phyloP scores from a whole-genome alignment of 441 rosid species.

The Syzygium malaccense region DNA sequence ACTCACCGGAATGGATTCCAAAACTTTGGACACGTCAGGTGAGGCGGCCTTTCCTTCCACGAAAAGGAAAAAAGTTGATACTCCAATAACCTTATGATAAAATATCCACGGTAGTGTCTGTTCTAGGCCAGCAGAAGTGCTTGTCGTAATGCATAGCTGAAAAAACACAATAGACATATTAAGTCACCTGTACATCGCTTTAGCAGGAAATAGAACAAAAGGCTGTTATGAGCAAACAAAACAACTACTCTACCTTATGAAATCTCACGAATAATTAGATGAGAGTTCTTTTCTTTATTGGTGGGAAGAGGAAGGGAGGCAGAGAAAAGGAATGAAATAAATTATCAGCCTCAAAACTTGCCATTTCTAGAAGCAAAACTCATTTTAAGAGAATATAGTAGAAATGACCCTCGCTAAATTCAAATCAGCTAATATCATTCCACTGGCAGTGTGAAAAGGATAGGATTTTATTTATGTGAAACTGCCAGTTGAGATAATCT shows the following conservation, averaged over 20 bases:
- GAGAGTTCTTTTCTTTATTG: not conserved
- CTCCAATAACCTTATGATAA: slow-evolving; percentile 83
- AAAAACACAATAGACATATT: not conserved
- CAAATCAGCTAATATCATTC: not conserved
- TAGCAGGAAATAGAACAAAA: not conserved
- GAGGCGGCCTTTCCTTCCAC: slow-evolving; percentile 93
- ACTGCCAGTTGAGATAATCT: not conserved
- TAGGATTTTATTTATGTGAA: not conserved
- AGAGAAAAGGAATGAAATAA: not conserved
- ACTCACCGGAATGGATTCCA: slow-evolving; percentile 63
- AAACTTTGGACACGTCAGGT: slow-evolving; percentile 51
- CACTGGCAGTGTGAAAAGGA: not conserved
- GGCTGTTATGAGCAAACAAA: not conserved
- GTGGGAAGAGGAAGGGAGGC: not conserved
- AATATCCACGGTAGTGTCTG: slow-evolving; percentile 83
- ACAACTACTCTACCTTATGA: not conserved
- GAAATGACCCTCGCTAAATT: not conserved
- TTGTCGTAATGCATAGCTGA: slow-evolving; percentile 78
- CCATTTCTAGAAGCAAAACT: not conserved
- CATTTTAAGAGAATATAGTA: not conserved
- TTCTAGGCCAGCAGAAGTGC: slow-evolving; percentile 87
- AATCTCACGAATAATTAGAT: not conserved
- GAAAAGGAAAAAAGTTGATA: slow-evolving; percentile 71
- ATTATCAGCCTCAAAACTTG: not conserved
- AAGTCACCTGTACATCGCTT: not conserved